Evolutionary conservation across 305 asterid genomes (phyloP).

Genomic region (Caryopteris hybrid): DNA sequence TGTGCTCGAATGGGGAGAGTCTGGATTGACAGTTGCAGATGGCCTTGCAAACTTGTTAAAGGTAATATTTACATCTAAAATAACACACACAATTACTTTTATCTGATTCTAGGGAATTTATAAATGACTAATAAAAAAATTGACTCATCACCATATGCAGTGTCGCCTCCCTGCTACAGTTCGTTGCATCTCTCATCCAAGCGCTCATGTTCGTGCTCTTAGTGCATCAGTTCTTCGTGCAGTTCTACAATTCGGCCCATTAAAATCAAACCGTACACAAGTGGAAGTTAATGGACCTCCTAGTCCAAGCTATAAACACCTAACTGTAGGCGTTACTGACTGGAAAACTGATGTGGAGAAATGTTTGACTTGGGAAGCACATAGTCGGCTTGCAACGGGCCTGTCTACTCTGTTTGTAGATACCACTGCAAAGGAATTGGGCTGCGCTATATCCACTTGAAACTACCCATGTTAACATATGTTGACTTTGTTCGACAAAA

Average conservation of each 20-base stretch:
- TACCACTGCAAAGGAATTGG: slow-evolving; percentile 64
- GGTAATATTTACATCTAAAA: slow-evolving; percentile 29
- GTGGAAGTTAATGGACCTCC: slow-evolving; percentile 29
- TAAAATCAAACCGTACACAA: slow-evolving; percentile 31
- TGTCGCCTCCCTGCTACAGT: slow-evolving; percentile 75
- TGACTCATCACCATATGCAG: slow-evolving; percentile 29
- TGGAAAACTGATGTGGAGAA: slow-evolving; percentile 62
- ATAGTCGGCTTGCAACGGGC: slow-evolving; percentile 55
- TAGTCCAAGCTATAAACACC: slow-evolving; percentile 36
- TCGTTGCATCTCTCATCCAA: slow-evolving; percentile 69
- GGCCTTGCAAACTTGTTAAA: slow-evolving; percentile 66
- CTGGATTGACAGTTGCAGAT: slow-evolving; percentile 67
- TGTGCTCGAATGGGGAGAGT: slow-evolving; percentile 66
- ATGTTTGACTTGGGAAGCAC: slow-evolving; percentile 77
- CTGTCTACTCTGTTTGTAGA: slow-evolving; percentile 47
- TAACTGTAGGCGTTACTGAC: slow-evolving; percentile 32
- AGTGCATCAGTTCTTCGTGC: slow-evolving; percentile 85
- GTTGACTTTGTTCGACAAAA: background rate
- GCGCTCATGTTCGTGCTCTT: slow-evolving; percentile 84
- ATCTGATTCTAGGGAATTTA: background rate
- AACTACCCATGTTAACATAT: slow-evolving; percentile 1
- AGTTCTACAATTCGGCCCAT: slow-evolving; percentile 40
- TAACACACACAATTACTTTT: background rate
- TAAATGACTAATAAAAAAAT: background rate
- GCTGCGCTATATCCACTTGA: slow-evolving; percentile 43